Evolutionary conservation across 768 basidiomycete genomes (phyloP), one percentile per base, ranked within the genome.

Genomic region (Thelephora ganbajun): DNA sequence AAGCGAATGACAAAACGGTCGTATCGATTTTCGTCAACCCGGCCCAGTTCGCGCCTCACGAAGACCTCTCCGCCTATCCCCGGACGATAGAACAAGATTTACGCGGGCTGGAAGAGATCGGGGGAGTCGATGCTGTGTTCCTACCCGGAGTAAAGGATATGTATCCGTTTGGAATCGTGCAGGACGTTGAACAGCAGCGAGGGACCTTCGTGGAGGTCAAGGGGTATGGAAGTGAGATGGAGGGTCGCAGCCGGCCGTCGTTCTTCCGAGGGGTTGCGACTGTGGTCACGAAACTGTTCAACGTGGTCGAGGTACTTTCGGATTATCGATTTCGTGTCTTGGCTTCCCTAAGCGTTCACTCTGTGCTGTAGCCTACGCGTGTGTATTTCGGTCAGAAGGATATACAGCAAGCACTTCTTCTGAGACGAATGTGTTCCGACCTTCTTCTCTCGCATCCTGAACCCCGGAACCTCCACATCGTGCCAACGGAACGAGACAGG

Each of bases 351-450:
- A 5, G 18, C 39, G 14, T 22, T 41, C 16, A 42, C 20, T 37
- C 50, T 43, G 20, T 55, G 16, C 22, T 41, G 16, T 61, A 94
- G 91, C 94, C 94, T 5, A 87, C 86, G 41, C 77, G 81, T 53
- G 80, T 86, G 18, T 97, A 98, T 63, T 96, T 99, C 52, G 94
- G 96, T 1, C 93, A 98, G 64, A 98, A 98, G 61, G 94, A 98
- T 60, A 96, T 99, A 47, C 96, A 99, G 59, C 96, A 99, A 61
- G 90, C 86, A 0, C 67, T 97, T 13, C 65, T 99, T 41, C 70
- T 98, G 30, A 81, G 83, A 33, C 77, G 80, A 3, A 69, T 98
- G 63, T 73, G 74, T 46, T 67, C 72, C 23, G 96, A 99, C 61
- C 69, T 96, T 5, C 75, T 94, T 9, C 62, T 91, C n/a, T 66